Evolutionary conservation across 2,329 filamentous ascomycete genomes (phyloP).

Genomic region (Paramyrothecium roridum): DNA sequence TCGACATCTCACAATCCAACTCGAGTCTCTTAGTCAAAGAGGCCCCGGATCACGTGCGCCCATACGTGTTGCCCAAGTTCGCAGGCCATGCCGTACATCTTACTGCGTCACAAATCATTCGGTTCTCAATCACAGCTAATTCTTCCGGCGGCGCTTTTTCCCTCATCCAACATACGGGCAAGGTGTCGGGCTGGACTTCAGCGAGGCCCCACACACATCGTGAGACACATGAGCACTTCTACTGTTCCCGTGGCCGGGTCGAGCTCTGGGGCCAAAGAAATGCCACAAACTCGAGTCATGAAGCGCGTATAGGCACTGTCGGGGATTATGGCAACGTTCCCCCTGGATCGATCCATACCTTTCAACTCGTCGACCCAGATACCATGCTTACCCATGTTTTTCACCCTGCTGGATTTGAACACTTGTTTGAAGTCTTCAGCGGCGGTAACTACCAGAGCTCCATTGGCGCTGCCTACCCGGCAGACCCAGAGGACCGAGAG

Average conservation of each 20-base stretch:
- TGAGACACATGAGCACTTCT: conserved; percentile 15
- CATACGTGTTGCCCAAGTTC: conserved; percentile 19
- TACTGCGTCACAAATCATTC: conserved; percentile 15
- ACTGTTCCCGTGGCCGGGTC: conserved; percentile 13
- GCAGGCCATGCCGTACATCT: conserved; percentile 14
- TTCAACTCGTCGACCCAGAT: conserved; percentile 16
- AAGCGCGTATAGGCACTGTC: conserved; percentile 12
- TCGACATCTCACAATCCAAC: background rate
- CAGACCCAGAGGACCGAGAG: conserved; percentile 7
- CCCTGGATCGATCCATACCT: conserved; percentile 14
- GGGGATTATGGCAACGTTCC: conserved; percentile 17
- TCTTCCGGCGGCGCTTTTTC: conserved; percentile 17
- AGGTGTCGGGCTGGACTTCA: conserved; percentile 8
- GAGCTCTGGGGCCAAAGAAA: conserved; percentile 17
- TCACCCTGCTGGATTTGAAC: conserved; percentile 17
- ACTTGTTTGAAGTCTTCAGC: conserved; percentile 13
- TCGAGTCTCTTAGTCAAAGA: background rate
- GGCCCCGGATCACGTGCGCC: conserved; percentile 14
- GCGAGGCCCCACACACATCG: conserved; percentile 15
- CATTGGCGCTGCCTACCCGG: conserved; percentile 10
- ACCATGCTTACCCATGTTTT: conserved; percentile 16
- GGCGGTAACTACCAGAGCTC: conserved; percentile 7
- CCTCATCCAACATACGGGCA: conserved; percentile 15
- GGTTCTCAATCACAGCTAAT: conserved; percentile 15
- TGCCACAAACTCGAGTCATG: conserved; percentile 7